A percentile compares a stretch with the other conserved stretches of the same genome.
These are phyloP conservation scores for Ramaria rubella DNA, from an alignment of 768 basidiomycete species.

Conservation along the genomic window DNA sequence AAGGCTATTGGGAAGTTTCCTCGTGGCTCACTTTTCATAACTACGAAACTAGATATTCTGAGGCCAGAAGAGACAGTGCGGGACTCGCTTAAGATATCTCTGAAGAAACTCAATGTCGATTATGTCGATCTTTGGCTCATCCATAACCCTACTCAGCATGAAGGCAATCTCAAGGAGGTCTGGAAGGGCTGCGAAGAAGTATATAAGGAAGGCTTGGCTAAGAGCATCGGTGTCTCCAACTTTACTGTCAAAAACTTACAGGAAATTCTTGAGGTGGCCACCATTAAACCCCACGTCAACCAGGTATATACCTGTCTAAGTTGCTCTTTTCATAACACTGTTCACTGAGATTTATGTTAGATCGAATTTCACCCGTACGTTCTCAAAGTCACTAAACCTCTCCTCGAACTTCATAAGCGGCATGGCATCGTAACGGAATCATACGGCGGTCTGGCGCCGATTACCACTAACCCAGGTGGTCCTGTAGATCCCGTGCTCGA, in stretches of 20 bases:
- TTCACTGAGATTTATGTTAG: conserved; percentile 18
- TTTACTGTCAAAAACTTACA: conserved; percentile 63
- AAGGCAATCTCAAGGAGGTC: conserved; percentile 39
- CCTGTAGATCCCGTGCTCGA: conserved; percentile 35
- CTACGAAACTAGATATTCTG: conserved; percentile 43
- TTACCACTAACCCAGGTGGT: conserved; percentile 49
- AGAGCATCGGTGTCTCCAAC: conserved; percentile 69
- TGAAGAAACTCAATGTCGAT: conserved; percentile 46
- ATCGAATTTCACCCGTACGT: conserved; percentile 52
- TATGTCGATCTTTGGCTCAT: conserved; percentile 62
- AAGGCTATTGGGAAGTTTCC: conserved; percentile 15
- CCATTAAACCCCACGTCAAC: conserved; percentile 64
- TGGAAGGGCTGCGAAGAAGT: conserved; percentile 61
- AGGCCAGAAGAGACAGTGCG: conserved; percentile 40
- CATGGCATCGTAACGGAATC: conserved; percentile 35
- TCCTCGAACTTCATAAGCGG: conserved; percentile 29
- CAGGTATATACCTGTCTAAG: conserved; percentile 49
- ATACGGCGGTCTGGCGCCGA: conserved; percentile 37
- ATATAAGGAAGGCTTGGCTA: conserved; percentile 38
- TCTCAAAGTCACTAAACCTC: conserved; percentile 34
- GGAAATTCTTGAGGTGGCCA: conserved; percentile 59
- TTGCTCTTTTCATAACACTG: background rate
- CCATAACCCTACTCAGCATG: conserved; percentile 30
- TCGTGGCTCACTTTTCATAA: conserved; percentile 53
- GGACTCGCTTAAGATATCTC: conserved; percentile 42